phyloP scores from a whole-genome alignment of 2,329 filamentous ascomycete species.

The Talaromyces amestolkiae region DNA sequence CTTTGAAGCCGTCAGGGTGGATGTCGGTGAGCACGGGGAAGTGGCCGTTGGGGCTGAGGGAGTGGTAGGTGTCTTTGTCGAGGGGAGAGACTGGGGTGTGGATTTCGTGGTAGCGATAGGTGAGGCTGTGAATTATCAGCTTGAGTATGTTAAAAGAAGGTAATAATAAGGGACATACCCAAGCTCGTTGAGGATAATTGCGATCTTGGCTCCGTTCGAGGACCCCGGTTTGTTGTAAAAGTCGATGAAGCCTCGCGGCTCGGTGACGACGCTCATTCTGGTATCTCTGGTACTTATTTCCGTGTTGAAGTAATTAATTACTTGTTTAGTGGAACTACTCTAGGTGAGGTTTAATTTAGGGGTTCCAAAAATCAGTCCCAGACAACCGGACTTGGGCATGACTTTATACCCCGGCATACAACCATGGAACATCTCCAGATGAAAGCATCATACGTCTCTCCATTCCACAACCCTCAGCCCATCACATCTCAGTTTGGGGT shows the following conservation, averaged over 20 bases:
- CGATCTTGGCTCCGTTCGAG: neutral
- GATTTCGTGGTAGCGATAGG: neutral
- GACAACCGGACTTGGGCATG: neutral
- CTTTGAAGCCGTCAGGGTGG: neutral
- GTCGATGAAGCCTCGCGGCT: slow-evolving; percentile 2
- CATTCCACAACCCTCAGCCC: neutral
- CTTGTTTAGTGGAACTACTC: too few species aligned
- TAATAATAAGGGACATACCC: neutral
- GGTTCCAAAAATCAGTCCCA: neutral
- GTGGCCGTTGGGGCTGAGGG: neutral
- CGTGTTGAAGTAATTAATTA: too few species aligned
- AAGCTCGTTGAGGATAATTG: slow-evolving; percentile 7
- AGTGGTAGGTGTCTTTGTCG: neutral
- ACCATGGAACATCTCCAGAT: neutral
- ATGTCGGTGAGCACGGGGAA: neutral
- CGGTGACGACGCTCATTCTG: slow-evolving; percentile 1
- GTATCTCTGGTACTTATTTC: neutral
- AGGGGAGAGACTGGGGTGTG: neutral
- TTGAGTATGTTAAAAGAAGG: too few species aligned
- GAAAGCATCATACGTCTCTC: neutral
- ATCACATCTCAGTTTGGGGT: neutral
- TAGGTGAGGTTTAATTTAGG: too few species aligned
- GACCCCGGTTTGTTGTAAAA: slow-evolving; percentile 2
- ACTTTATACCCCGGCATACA: neutral
- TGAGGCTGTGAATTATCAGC: neutral